Percentiles rank a stretch among this genome's conserved stretches.
Evolutionary conservation across 768 basidiomycete genomes (phyloP).

Genomic region (Mycena sanguinolenta): DNA sequence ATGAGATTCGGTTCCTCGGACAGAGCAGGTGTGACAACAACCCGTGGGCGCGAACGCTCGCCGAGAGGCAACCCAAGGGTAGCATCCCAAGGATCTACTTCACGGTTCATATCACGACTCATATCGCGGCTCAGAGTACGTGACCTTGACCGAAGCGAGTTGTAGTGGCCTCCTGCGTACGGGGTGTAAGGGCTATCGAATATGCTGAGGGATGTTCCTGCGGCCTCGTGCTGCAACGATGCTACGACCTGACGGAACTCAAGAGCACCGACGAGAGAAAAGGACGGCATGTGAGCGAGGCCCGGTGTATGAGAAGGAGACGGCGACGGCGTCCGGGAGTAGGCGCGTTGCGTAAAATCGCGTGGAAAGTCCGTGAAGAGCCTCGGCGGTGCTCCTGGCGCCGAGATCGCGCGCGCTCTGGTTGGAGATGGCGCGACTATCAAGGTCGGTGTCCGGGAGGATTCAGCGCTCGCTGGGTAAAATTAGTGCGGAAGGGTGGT

Average conservation of each 20-base stretch:
- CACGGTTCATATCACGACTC: constrained; percentile 35
- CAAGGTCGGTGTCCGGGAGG: constrained; percentile 40
- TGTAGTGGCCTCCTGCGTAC: constrained; percentile 83
- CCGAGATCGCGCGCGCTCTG: constrained; percentile 48
- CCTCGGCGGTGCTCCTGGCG: constrained; percentile 37
- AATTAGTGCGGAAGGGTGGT: constrained; percentile 18
- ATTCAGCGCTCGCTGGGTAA: constrained; percentile 31
- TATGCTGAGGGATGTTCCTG: constrained; percentile 66
- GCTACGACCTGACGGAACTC: constrained; percentile 95
- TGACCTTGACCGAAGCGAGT: constrained; percentile 51
- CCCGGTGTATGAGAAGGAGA: constrained; percentile 46
- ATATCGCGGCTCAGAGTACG: constrained; percentile 45
- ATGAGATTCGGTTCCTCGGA: constrained; percentile 40
- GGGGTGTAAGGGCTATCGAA: constrained; percentile 80
- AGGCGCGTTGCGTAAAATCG: constrained; percentile 55
- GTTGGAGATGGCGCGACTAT: constrained; percentile 47
- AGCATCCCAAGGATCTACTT: constrained; percentile 65
- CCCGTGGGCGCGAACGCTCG: constrained; percentile 56
- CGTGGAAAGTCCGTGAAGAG: constrained; percentile 53
- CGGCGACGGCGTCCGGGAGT: constrained; percentile 67
- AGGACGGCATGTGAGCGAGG: constrained; percentile 75
- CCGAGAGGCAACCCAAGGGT: constrained; percentile 64
- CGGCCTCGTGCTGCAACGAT: constrained; percentile 79
- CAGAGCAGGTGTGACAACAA: constrained; percentile 41
- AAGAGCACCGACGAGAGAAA: constrained; percentile 93